These are phyloP conservation scores for Prunus kanzakura DNA, from an alignment of 306 rosid species.

Conservation along the genomic window DNA sequence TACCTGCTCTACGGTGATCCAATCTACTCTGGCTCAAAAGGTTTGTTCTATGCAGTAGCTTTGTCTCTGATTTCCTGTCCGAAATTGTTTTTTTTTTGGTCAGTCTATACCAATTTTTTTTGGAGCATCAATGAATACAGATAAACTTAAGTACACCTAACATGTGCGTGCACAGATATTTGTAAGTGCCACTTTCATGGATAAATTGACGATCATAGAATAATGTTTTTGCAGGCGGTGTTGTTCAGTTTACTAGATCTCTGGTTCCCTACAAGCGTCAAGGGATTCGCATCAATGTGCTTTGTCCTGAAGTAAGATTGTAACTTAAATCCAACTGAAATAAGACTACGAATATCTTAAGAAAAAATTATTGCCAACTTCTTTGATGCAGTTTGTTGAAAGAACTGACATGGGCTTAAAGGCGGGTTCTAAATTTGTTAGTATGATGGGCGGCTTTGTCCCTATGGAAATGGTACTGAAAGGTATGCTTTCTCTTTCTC, in stretches of 20 bases:
- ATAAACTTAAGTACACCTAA: neutral
- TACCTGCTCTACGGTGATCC: slow-evolving; percentile 64
- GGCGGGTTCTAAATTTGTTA: slow-evolving; percentile 29
- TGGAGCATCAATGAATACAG: neutral
- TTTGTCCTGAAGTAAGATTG: slow-evolving; percentile 88
- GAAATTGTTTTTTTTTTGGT: slow-evolving; percentile 6
- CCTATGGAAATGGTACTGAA: slow-evolving; percentile 86
- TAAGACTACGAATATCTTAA: neutral
- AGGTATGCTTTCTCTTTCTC: slow-evolving; percentile 41
- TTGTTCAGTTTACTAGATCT: slow-evolving; percentile 84
- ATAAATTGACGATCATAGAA: neutral
- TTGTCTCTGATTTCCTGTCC: slow-evolving; percentile 1
- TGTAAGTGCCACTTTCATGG: neutral
- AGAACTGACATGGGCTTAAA: slow-evolving; percentile 53
- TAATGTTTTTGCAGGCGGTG: slow-evolving; percentile 57
- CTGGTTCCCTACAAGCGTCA: slow-evolving; percentile 52
- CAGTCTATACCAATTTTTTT: neutral
- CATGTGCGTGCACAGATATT: neutral
- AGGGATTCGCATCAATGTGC: slow-evolving; percentile 91
- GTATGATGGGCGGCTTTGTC: slow-evolving; percentile 58
- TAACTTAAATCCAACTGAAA: neutral
- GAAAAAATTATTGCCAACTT: slow-evolving; percentile 16
- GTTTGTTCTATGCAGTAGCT: slow-evolving; percentile 39
- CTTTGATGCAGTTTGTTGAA: slow-evolving; percentile 70
- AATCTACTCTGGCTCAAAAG: slow-evolving; percentile 80